A percentile compares a stretch with the other conserved stretches of the same genome.
These are phyloP conservation scores for Aspergillus quadrilineatus DNA, from an alignment of 2,329 filamentous ascomycete genomes.

Conservation along the genomic window DNA sequence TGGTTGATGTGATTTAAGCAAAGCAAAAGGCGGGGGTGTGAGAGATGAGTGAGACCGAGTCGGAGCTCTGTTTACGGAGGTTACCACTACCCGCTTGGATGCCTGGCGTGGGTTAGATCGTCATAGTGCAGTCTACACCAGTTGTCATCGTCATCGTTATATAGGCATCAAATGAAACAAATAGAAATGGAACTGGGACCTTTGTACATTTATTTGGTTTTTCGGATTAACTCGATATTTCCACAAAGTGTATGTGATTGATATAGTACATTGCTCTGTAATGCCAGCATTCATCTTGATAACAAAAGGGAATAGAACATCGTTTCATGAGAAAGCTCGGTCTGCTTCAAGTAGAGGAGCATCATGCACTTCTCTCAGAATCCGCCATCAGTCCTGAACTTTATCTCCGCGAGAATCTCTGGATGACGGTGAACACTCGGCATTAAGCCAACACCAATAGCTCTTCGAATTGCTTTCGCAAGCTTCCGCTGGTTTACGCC, in stretches of 20 bases:
- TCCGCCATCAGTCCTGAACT: constrained; percentile 28
- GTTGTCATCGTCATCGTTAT: not conserved
- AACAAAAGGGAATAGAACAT: constrained; percentile 2
- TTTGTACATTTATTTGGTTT: too few species aligned
- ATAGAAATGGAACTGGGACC: too few species aligned
- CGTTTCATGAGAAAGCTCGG: not conserved
- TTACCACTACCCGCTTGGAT: not conserved
- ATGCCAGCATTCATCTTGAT: constrained; percentile 13
- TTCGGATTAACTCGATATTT: too few species aligned
- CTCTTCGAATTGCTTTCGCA: constrained; percentile 85
- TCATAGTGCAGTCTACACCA: not conserved
- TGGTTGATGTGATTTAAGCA: constrained; percentile 9
- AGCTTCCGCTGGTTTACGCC: constrained; percentile 90
- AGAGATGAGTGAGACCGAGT: not conserved
- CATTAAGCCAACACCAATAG: constrained; percentile 86
- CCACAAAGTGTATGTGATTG: not conserved
- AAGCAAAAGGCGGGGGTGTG: not conserved
- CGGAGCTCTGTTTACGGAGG: constrained; percentile 5
- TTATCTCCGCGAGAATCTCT: constrained; percentile 62
- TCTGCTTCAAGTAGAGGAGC: not conserved
- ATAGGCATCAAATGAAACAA: not conserved
- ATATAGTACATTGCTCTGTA: constrained; percentile 13
- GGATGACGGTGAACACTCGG: constrained; percentile 89
- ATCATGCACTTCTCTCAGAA: constrained; percentile 14
- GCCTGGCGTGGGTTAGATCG: constrained; percentile 7